Conservation (phyloP, 257 asterid species). For the Solanum neorickii region DNA sequence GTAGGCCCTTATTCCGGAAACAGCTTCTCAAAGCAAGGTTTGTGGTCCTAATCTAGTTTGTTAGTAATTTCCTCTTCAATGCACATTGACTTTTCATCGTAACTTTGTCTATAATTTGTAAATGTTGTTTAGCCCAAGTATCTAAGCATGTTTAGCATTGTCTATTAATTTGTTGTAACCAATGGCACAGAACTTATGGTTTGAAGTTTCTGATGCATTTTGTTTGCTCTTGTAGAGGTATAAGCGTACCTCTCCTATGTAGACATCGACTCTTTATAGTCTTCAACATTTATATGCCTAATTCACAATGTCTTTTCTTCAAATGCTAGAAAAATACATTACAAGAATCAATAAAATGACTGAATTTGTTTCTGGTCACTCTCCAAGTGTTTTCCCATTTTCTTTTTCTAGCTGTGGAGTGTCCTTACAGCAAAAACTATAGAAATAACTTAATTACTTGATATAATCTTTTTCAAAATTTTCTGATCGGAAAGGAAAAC, state of each 20-base stretch:
- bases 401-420: background rate
- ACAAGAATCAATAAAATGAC: background rate
- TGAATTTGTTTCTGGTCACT: background rate
- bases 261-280: background rate
- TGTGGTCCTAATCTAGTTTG: background rate
- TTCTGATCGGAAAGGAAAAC: background rate
- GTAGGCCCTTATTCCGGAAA: slow-evolving; percentile 34
- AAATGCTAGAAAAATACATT: background rate
- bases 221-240: background rate
- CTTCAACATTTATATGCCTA: background rate
- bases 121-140: background rate
- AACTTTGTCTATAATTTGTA: background rate
- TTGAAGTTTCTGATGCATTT: background rate
- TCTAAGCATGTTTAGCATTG: background rate
- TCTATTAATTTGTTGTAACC: background rate
- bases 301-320: background rate
- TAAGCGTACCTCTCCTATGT: background rate
- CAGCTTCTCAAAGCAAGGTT: slow-evolving; percentile 74
- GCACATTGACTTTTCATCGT: background rate
- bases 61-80: background rate
- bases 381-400: background rate
- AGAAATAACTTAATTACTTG: background rate
- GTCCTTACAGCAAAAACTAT: background rate
- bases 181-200: too few relatives aligned
- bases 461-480: background rate